Percentiles rank a stretch among this genome's conserved stretches.
Evolutionary conservation across 768 basidiomycete species (phyloP).

Genomic region (Panaeolus papilionaceus): DNA sequence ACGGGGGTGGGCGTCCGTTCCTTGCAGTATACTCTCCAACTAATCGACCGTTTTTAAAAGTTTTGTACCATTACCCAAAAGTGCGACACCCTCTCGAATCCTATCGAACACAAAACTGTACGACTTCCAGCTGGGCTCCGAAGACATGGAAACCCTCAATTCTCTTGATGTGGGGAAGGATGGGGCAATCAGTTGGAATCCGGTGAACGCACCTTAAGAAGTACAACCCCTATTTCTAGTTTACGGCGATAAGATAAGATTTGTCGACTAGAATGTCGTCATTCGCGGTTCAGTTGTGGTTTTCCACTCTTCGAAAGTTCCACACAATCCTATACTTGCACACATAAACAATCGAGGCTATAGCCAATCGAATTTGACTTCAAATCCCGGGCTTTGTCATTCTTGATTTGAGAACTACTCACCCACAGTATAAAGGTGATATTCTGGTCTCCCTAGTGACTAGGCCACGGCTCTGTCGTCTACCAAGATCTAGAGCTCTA

Average conservation of each 20-base stretch:
- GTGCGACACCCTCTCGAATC: constrained; percentile 73
- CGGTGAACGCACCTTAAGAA: constrained; percentile 59
- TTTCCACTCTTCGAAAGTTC: background rate
- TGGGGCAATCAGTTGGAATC: constrained; percentile 87
- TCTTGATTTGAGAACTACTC: background rate
- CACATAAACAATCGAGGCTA: background rate
- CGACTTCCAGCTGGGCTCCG: constrained; percentile 70
- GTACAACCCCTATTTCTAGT: background rate
- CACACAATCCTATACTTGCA: too few species aligned
- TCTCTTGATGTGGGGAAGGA: constrained; percentile 72
- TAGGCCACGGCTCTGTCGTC: background rate
- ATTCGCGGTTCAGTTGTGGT: background rate
- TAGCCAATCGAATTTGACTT: background rate
- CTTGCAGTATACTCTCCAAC: background rate
- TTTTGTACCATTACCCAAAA: constrained; percentile 85
- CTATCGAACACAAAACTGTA: constrained; percentile 75
- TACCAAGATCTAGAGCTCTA: background rate
- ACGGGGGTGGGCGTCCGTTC: constrained; percentile 56
- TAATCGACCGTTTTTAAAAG: constrained; percentile 41
- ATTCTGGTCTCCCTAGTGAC: background rate
- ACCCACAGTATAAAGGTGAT: background rate
- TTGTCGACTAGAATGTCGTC: constrained; percentile 7
- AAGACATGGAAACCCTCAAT: constrained; percentile 73
- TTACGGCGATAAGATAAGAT: constrained; percentile 8
- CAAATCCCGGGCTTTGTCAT: background rate